Evolutionary conservation across 2,329 filamentous ascomycete genomes (phyloP), one percentile per base, ranked within the genome.

Genomic region (Cytospora piceae): DNA sequence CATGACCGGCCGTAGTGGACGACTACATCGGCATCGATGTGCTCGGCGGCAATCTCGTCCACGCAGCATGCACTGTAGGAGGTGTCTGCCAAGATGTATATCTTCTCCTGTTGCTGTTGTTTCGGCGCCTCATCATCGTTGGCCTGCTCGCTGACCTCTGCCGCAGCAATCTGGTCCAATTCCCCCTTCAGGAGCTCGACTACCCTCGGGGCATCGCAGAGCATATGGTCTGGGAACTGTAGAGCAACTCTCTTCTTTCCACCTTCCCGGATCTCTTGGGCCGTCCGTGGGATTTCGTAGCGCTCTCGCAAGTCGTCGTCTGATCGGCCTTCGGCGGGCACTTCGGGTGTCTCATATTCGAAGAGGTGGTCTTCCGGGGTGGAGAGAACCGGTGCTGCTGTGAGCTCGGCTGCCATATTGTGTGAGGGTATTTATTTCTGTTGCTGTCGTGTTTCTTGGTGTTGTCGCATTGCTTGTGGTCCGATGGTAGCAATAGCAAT

Each of bases 11-110:
- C 95, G 72, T 98, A 99, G 76, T 99, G 95, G 17, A 99, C 90
- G 1, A 98, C 91, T 0, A 93, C 92, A 68, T 98, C 90, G 8
- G 95, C 94, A 72, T 93, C 85, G 20, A 93, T 90, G 75, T 99
- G 95, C 76, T 99, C 94, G 2, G 95, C 95, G 0, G 95, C 95
- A 51, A 98, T 90, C 79, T 99, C 95, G 73, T 99, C 95, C 22
- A 98, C 94, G 73, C 95, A 99, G 79, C 95, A 99, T 0, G 94
- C 90, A 67, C 95, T 96, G 77, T 98, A 99, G 2, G 94, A 97
- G 2, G 95, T 98, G 77, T 99, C 95, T 37, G 90, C 95, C 22
- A 99, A 82, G 67, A 99, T 94, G 72, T 91, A 96, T 61, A 98
- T 82, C 68, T 83, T 74, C 34, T 74, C 73, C 11, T 58, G 37